Base-by-base conservation (phyloP, 805 yeast species). In the Candida ipomoeae region DNA sequence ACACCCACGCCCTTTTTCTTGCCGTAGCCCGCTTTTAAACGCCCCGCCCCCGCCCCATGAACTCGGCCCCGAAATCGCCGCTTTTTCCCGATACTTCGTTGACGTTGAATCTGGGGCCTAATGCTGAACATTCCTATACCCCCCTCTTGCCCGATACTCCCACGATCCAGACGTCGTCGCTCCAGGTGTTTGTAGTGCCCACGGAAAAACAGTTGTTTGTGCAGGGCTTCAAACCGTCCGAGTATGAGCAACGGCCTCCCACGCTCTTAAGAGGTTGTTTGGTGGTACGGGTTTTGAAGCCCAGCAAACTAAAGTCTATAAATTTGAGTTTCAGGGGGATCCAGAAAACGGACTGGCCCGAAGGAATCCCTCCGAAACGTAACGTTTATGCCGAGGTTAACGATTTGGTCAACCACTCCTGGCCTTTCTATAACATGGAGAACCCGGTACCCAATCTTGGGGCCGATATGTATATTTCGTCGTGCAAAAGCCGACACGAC, bases 331-430 rank as follows among this genome's bases (percentile, higher is more conserved):
- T 91, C 58, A 75, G 76, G 47, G 97, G 97, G 1, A 62, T 66
- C 1, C 79, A 87, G 35, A 77, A 87, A 56, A 91, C 97, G 0
- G 96, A 91, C 53, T 91, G 97, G 97, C 97, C 97, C 2, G 97
- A 94, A 62, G 99, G 99, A 2, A 91, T 92, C 17, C 98, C 98
- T 0, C 97, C 97, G 0, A 88, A 86, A 63, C 83, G 83, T 56
- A 73, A 74, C 15, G 86, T 83, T 13, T 83, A 80, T 53, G 65
- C 67, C 33, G 99, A 94, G 58, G 65, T 77, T 20, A 80, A 79
- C 54, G 86, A 80, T 47, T 63, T 91, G 21, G 78, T 89, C 29
- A 78, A 81, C 46, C 97, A 92, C 64, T 82, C 87, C 5, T 94
- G 99, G 99, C 94, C 96, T 0, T 89, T 94, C 63, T 92, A 81